A percentile compares a stretch with the other conserved stretches of the same genome.
Evolutionary conservation across 345 rosid genomes (phyloP).

Genomic region (Eucalyptus shirleyi): DNA sequence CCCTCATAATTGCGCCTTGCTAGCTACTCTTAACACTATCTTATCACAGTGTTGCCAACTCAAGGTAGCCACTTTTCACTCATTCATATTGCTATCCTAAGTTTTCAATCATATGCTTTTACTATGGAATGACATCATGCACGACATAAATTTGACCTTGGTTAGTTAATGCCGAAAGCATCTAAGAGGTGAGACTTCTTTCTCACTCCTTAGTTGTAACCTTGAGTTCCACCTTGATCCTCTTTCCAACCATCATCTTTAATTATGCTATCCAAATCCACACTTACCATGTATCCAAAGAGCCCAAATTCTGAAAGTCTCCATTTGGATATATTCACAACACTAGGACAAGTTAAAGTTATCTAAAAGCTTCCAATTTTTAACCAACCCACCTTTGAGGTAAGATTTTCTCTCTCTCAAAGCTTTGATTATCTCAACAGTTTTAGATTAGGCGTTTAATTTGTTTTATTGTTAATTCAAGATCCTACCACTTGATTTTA

Average conservation of each 20-base stretch:
- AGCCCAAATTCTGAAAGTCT: background rate
- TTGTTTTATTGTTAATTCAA: background rate
- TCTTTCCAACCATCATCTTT: background rate
- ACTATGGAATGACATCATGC: background rate
- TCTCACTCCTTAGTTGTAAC: background rate
- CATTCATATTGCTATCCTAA: background rate
- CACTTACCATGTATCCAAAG: background rate
- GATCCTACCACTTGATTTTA: background rate
- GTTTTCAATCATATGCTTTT: background rate
- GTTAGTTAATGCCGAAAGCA: background rate
- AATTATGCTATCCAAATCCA: background rate
- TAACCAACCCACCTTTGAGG: background rate
- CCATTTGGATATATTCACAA: background rate
- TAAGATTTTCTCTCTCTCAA: background rate
- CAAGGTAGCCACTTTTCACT: background rate
- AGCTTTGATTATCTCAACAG: background rate
- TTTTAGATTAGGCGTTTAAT: background rate
- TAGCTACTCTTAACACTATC: background rate
- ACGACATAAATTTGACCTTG: background rate
- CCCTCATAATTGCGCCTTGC: background rate
- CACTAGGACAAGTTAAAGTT: background rate
- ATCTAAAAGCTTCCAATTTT: background rate
- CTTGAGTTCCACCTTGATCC: background rate
- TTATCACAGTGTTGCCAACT: background rate
- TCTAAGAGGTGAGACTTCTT: background rate